Conservation (phyloP, 352 stramenopile genomes). For the Globisporangium spinosum region DNA sequence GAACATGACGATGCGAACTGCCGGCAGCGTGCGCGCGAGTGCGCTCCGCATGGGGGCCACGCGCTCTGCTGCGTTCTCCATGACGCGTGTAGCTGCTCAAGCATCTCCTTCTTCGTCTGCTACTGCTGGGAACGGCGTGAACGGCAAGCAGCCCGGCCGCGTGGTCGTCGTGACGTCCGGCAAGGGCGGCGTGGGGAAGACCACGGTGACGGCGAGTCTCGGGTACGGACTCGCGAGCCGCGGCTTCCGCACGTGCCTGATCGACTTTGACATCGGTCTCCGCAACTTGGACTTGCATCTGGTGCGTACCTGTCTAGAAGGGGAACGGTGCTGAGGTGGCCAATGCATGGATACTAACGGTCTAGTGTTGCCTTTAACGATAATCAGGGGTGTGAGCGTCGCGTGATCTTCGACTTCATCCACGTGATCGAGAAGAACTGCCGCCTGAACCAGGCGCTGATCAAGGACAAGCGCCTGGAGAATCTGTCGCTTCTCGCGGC, state of each 20-base stretch:
- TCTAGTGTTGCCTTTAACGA: neutral
- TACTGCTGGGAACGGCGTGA: neutral
- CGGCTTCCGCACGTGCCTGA: conserved; percentile 88
- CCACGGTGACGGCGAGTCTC: conserved; percentile 86
- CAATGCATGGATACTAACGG: neutral
- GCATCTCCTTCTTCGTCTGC: neutral
- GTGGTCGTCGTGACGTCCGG: conserved; percentile 91
- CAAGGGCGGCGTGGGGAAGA: conserved; percentile 93
- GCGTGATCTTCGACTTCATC: conserved; percentile 95
- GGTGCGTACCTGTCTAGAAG: conserved; percentile 9
- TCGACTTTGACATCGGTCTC: conserved; percentile 94
- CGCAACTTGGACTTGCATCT: conserved; percentile 92
- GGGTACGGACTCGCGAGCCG: conserved; percentile 79
- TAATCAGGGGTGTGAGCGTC: conserved; percentile 74
- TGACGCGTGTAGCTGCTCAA: conserved; percentile 7
- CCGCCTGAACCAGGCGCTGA: conserved; percentile 84
- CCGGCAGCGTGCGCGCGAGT: conserved; percentile 1
- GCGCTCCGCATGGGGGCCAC: neutral
- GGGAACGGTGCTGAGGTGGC: neutral
- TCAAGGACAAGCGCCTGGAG: conserved; percentile 88
- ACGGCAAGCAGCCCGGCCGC: conserved; percentile 27
- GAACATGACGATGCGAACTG: conserved; percentile 11
- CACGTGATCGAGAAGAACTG: conserved; percentile 92
- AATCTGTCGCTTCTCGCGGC: conserved; percentile 84
- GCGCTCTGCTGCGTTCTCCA: conserved; percentile 5